Evolutionary conservation across 306 rosid species (phyloP).

Genomic region (Corylus avellana): DNA sequence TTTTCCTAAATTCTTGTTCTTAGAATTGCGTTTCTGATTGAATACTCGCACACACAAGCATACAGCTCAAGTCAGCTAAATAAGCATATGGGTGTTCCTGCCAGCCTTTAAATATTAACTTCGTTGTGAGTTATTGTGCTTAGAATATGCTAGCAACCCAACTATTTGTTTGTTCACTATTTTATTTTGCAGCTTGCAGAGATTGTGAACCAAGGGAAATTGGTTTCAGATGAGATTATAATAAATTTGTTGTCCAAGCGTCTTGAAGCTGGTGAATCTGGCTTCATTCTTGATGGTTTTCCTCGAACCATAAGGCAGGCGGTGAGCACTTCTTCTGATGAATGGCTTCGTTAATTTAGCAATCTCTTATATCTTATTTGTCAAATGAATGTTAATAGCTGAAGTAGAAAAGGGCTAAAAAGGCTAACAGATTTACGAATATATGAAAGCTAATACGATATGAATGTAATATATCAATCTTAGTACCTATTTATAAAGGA

Average conservation of each 20-base stretch:
- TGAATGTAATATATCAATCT: neutral
- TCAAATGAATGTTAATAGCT: neutral
- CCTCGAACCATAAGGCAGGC: conserved; percentile 93
- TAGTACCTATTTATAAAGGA: neutral
- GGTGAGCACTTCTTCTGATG: conserved; percentile 54
- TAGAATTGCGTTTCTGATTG: neutral
- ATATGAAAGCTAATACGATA: neutral
- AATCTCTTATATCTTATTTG: neutral
- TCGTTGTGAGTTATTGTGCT: neutral
- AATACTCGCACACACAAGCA: too few species aligned
- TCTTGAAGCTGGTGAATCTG: conserved; percentile 68
- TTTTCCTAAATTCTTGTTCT: neutral
- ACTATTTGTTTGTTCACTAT: conserved; percentile 8
- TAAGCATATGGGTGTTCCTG: neutral
- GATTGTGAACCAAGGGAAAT: conserved; percentile 85
- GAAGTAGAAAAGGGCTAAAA: neutral
- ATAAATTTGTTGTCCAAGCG: conserved; percentile 79
- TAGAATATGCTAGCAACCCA: neutral
- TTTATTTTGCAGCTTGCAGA: conserved; percentile 63
- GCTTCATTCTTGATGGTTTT: conserved; percentile 95
- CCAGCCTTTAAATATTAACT: neutral
- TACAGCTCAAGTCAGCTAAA: neutral
- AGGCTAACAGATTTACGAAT: neutral
- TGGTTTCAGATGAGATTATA: conserved; percentile 91
- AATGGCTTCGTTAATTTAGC: neutral